These are phyloP conservation scores for Hortiboletus flavorubellus DNA, from an alignment of 768 basidiomycete species.

Conservation along the genomic window DNA sequence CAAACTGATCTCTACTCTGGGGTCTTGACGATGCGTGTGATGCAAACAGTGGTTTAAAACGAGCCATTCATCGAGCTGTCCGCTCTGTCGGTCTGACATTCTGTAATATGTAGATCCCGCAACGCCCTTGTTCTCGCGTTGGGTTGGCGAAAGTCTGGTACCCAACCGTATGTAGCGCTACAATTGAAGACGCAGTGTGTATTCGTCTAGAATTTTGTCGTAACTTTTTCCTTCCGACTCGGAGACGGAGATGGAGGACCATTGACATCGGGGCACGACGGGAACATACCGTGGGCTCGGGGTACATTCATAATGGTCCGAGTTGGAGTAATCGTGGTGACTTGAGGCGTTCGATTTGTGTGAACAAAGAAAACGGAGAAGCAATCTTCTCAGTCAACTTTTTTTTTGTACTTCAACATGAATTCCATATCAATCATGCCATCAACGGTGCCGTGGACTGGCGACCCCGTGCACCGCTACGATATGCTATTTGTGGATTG, in stretches of 20 bases:
- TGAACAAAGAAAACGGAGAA: too few species aligned
- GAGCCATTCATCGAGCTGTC: slow-evolving; percentile 88
- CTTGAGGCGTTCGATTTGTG: too few species aligned
- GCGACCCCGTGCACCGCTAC: too few species aligned
- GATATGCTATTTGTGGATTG: too few species aligned
- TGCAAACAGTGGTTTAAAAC: slow-evolving; percentile 75
- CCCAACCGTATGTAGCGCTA: not conserved
- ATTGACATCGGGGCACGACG: too few species aligned
- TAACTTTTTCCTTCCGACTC: not conserved
- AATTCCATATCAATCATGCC: too few species aligned
- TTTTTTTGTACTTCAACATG: too few species aligned
- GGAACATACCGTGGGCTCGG: too few species aligned
- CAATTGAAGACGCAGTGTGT: not conserved
- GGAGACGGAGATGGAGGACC: not conserved
- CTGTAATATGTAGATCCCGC: slow-evolving; percentile 33
- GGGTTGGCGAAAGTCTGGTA: not conserved
- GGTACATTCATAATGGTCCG: too few species aligned
- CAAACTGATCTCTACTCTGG: not conserved
- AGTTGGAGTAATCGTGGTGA: too few species aligned
- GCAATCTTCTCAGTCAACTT: too few species aligned
- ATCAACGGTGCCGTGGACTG: too few species aligned
- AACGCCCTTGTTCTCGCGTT: not conserved
- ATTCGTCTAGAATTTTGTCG: not conserved
- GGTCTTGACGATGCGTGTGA: not conserved
- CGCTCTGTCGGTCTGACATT: slow-evolving; percentile 85